phyloP scores from a whole-genome alignment of 371 early-diverging fungal genomes.

The Haplosporangium sp. region DNA sequence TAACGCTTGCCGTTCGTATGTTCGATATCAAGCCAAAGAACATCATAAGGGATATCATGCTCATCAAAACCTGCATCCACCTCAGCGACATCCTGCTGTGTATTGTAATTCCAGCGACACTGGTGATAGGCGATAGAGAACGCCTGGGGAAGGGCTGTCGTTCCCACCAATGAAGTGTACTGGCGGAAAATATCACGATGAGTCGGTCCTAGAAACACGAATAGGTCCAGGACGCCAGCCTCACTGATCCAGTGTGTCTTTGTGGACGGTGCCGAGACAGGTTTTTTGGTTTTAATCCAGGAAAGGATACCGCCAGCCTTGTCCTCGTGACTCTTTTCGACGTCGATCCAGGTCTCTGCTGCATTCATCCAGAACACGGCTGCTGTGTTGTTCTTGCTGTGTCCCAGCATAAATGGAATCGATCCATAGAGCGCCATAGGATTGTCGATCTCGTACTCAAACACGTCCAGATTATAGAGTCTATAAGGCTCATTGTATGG shows the following conservation, averaged over 20 bases:
- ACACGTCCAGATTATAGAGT: conserved; percentile 98
- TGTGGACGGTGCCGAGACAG: conserved; percentile 47
- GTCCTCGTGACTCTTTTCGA: conserved; percentile 66
- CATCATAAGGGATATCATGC: conserved; percentile 91
- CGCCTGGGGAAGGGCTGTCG: conserved; percentile 85
- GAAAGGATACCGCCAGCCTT: conserved; percentile 29
- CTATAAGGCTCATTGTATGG: conserved; percentile 93
- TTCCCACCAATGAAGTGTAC: conserved; percentile 84
- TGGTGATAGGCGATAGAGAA: conserved; percentile 96
- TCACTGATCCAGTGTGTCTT: conserved; percentile 96
- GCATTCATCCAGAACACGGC: conserved; percentile 94
- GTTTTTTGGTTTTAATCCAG: conserved; percentile 49
- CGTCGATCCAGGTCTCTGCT: conserved; percentile 98
- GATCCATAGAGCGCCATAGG: conserved; percentile 97
- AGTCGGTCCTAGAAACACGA: conserved; percentile 88
- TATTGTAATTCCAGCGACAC: conserved; percentile 94
- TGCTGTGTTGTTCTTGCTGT: conserved; percentile 70
- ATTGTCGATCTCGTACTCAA: conserved; percentile 93
- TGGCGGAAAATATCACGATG: conserved; percentile 78
- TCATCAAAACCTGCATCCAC: conserved; percentile 87
- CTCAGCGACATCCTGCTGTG: conserved; percentile 82
- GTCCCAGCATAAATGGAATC: conserved; percentile 93
- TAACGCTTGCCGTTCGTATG: conserved; percentile 93
- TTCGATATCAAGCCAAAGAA: conserved; percentile 96
- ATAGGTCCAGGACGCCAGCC: conserved; percentile 90